Evolutionary conservation across 2,329 filamentous ascomycete species (phyloP).

Genomic region (Stemphylium lycopersici): DNA sequence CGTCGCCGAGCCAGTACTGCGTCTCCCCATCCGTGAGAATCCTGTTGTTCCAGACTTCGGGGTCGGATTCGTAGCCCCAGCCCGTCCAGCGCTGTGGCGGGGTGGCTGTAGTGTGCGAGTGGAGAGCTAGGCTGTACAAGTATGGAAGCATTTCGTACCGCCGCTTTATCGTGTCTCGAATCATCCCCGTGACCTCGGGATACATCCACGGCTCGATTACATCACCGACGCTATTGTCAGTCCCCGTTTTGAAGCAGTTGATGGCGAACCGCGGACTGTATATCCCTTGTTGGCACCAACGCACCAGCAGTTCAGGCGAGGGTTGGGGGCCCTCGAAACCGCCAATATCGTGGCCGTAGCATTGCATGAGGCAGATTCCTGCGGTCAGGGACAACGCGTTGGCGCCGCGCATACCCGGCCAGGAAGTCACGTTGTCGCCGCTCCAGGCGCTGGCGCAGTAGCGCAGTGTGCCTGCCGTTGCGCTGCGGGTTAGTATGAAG

Average conservation of each 20-base stretch:
- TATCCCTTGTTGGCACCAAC: slow-evolving; percentile 75
- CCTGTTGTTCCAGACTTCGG: slow-evolving; percentile 66
- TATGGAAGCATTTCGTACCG: slow-evolving; percentile 76
- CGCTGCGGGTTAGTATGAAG: slow-evolving; percentile 73
- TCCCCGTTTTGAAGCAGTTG: slow-evolving; percentile 77
- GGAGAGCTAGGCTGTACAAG: slow-evolving; percentile 68
- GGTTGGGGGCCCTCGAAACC: slow-evolving; percentile 78
- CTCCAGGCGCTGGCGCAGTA: slow-evolving; percentile 77
- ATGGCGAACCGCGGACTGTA: slow-evolving; percentile 75
- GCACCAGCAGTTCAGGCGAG: slow-evolving; percentile 70
- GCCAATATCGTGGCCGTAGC: slow-evolving; percentile 76
- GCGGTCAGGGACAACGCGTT: slow-evolving; percentile 73
- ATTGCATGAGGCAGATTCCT: slow-evolving; percentile 70
- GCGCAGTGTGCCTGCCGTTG: slow-evolving; percentile 71
- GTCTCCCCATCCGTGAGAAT: slow-evolving; percentile 67
- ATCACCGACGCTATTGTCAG: slow-evolving; percentile 70
- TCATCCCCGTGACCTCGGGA: slow-evolving; percentile 66
- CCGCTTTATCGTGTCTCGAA: slow-evolving; percentile 70
- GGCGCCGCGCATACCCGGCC: slow-evolving; percentile 73
- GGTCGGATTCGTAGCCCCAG: slow-evolving; percentile 72
- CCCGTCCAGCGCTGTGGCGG: slow-evolving; percentile 75
- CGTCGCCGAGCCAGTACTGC: slow-evolving; percentile 76
- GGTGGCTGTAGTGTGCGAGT: slow-evolving; percentile 65
- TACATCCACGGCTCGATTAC: slow-evolving; percentile 84
- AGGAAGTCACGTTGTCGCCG: slow-evolving; percentile 76